Evolutionary conservation across 2,329 filamentous ascomycete species (phyloP), one percentile per base, ranked within the genome.

Genomic region (Ophiostoma montium): DNA sequence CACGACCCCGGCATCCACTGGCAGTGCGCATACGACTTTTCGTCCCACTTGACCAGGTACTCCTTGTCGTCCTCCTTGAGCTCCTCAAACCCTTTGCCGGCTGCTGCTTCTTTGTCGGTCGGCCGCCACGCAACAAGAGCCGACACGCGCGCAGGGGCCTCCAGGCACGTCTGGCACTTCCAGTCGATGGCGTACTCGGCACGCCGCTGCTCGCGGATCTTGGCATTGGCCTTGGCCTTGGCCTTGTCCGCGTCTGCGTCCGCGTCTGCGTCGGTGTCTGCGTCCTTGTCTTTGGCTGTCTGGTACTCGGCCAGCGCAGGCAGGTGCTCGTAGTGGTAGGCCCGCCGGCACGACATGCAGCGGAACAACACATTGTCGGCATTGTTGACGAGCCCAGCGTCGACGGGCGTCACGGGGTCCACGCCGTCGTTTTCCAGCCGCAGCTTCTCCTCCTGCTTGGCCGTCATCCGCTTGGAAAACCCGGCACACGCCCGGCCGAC

Each of bases 101-200:
- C 8, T 33, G 56, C 12, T 77, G 69, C 21, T 74, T 67, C 56
- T 84, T 68, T 0, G 70, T 62, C 0, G 87, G 70, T 62, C 0
- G 87, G 87, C 52, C 90, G 80, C 92, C 92, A 98, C 13, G 90
- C 88, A 48, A 96, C 81, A 6, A 98, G 65, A n/a, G 72, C 71
- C 50, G 84, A 76, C 15, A 95, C 77, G 58, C 89, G 89, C 68
- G 35, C 55, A 35, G 7, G 74, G 18, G 72, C 70, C 9, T 79
- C 71, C 7, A 70, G 65, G 58, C 92, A 98, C 15, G 90, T 80
- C 51, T 80, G 78, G 65, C 94, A 98, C 50, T 76, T 74, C 85
- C 87, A 95, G 48, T 78, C 76, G 12, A 70, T 69, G 2, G 76
- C 75, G 63, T 94, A 94, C 59, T 92, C 81, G 3, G 78, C 70